These are phyloP conservation scores for Trebouxiophyceae sp. DNA, from an alignment of 163 green algal species.

Conservation along the genomic window DNA sequence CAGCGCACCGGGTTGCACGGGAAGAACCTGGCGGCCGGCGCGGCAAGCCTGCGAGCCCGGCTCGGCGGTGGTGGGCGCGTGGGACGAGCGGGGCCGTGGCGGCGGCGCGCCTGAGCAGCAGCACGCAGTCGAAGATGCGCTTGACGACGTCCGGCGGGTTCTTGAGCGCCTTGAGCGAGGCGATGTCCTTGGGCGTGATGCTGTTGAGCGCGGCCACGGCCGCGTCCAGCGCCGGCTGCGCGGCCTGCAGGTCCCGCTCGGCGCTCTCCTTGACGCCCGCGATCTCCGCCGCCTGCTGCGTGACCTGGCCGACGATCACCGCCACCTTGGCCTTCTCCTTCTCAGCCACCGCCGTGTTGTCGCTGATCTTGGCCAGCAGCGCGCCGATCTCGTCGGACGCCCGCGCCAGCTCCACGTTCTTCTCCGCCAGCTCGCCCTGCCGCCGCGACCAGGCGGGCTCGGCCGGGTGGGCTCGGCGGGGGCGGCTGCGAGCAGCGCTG, in stretches of 20 bases:
- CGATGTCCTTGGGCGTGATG: constrained; percentile 89
- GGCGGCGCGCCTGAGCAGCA: constrained; percentile 58
- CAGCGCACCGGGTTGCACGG: constrained; percentile 52
- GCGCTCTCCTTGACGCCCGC: constrained; percentile 75
- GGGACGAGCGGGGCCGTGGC: too few relatives aligned
- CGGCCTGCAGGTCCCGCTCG: constrained; percentile 79
- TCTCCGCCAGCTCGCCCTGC: constrained; percentile 77
- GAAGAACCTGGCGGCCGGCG: constrained; percentile 35
- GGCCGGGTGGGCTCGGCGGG: too few relatives aligned
- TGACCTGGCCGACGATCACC: constrained; percentile 77
- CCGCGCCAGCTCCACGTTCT: constrained; percentile 81
- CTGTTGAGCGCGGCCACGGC: constrained; percentile 81
- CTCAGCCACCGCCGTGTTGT: constrained; percentile 82
- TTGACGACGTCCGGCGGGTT: constrained; percentile 93
- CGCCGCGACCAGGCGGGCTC: background rate
- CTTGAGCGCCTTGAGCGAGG: constrained; percentile 86
- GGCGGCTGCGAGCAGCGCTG: too few relatives aligned
- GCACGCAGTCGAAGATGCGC: constrained; percentile 92
- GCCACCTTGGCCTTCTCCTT: constrained; percentile 91
- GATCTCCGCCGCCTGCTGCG: constrained; percentile 59
- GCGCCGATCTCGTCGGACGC: constrained; percentile 72
- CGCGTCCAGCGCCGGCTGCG: constrained; percentile 86
- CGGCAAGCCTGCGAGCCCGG: too few relatives aligned
- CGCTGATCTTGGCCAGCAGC: constrained; percentile 85
- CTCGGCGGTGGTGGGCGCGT: too few relatives aligned